These are phyloP conservation scores for Alternaria triticina DNA, from an alignment of 2,329 filamentous ascomycete genomes.

Conservation along the genomic window DNA sequence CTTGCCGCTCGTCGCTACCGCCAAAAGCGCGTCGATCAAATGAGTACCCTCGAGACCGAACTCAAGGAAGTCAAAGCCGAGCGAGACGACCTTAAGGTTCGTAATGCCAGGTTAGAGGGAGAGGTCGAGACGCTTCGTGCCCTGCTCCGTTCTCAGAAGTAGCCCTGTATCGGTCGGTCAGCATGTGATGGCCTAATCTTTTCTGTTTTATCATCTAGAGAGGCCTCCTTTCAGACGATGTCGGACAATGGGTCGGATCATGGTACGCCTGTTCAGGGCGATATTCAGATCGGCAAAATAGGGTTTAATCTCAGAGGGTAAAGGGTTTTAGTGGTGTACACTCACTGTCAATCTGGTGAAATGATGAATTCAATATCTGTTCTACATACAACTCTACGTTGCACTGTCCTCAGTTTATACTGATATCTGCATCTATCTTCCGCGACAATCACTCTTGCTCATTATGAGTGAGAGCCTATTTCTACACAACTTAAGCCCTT, in stretches of 20 bases:
- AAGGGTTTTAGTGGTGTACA: not conserved
- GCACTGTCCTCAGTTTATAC: not conserved
- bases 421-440: not conserved
- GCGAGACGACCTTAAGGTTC: slow-evolving; percentile 67
- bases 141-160: slow-evolving; percentile 52
- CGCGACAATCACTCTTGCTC: not conserved
- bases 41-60: slow-evolving; percentile 66
- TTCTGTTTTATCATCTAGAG: slow-evolving; percentile 1
- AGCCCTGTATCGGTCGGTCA: slow-evolving; percentile 18
- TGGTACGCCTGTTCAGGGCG: slow-evolving; percentile 21
- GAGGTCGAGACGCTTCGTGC: slow-evolving; percentile 67
- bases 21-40: slow-evolving; percentile 72
- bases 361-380: slow-evolving; percentile 5
- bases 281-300: slow-evolving; percentile 42
- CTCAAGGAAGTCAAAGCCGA: slow-evolving; percentile 66
- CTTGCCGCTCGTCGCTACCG: slow-evolving; percentile 75
- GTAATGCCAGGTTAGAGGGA: slow-evolving; percentile 69
- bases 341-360: slow-evolving; percentile 16
- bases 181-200: slow-evolving; percentile 10
- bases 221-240: slow-evolving; percentile 38
- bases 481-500: not conserved
- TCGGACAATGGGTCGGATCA: slow-evolving; percentile 35
- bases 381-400: slow-evolving; percentile 5
- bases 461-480: not conserved
- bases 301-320: slow-evolving; percentile 30